Evolutionary conservation across 257 asterid species (phyloP), one percentile per base, ranked within the genome.

Genomic region (Linaria vulgaris): DNA sequence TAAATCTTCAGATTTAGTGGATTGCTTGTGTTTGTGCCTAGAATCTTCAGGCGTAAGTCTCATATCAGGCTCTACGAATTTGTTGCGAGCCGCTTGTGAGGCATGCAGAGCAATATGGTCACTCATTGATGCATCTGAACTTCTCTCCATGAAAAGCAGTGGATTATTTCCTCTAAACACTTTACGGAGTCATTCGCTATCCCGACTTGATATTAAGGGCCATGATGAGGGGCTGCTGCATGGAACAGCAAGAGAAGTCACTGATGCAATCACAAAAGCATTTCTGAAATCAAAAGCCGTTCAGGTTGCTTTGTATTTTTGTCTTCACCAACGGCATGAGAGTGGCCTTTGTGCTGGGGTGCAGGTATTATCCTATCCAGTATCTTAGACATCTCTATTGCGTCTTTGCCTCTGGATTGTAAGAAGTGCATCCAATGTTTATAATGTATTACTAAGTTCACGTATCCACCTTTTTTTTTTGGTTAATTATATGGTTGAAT

Each of bases 1-100:
- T 68, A 84, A 73, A 72, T 81, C 87, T 75, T 90, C 92, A 17
- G 85, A 76, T 48, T 64, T 87, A 54, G 78, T 81, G 60, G 85
- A 81, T 69, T 72, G 68, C 66, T 70, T 94, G 77, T 85, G 84
- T 74, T 70, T 78, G 75, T 83, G 95, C 88, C 74, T 94, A 83
- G 96, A 84, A 72, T 79, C 95, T 48, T 94, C 90, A 56, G 99
- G 99, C 64, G 68, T 79, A 67, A 88, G 88, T 77, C 86, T 84
- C 75, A 82, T 84, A 76, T 84, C 96, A 72, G 97, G 95, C 63
- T 88, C 99, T 50, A 85, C 95, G 64, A 78, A 72, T 80, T 77
- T 88, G 78, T 64, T 87, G 78, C 87, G 95, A 76, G 95, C 95
- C 81, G 95, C 95, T 50, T 91, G 88, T 74, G 99, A 94, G 82